These are phyloP conservation scores for Leishmania tarentolae DNA, from an alignment of 208 protist species.

Conservation along the genomic window DNA sequence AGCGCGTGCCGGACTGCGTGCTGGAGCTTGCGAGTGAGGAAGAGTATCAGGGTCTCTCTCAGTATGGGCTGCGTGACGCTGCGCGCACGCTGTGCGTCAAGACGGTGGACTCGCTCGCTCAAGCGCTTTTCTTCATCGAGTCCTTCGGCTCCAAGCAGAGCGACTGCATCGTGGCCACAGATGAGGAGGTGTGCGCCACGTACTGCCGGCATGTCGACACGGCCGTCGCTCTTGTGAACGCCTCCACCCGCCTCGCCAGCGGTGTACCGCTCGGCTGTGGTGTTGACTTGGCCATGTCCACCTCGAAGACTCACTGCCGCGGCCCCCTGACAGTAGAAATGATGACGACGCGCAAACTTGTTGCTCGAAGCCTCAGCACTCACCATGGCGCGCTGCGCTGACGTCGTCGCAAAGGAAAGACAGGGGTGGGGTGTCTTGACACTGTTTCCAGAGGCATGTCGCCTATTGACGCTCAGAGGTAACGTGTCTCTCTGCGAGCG, in stretches of 20 bases:
- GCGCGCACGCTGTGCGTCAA: slow-evolving; percentile 47
- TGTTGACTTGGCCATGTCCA: slow-evolving; percentile 54
- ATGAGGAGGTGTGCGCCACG: slow-evolving; percentile 35
- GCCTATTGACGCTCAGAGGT: not conserved
- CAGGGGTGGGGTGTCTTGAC: not conserved
- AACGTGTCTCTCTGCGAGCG: not conserved
- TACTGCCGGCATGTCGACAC: slow-evolving; percentile 50
- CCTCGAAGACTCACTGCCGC: slow-evolving; percentile 56
- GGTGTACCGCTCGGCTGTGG: slow-evolving; percentile 57
- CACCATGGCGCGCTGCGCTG: slow-evolving; percentile 35
- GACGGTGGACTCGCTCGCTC: slow-evolving; percentile 45
- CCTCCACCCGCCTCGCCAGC: slow-evolving; percentile 57
- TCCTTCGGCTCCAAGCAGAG: slow-evolving; percentile 60
- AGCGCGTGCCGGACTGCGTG: slow-evolving; percentile 41
- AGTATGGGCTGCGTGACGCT: slow-evolving; percentile 37
- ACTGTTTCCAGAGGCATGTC: not conserved
- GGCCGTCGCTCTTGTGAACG: slow-evolving; percentile 57
- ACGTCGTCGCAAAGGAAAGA: not conserved
- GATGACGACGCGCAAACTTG: slow-evolving; percentile 50
- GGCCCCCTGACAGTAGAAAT: slow-evolving; percentile 49
- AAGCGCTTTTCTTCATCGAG: slow-evolving; percentile 61
- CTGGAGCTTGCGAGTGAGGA: slow-evolving; percentile 48
- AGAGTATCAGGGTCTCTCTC: slow-evolving; percentile 49
- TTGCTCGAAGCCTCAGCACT: slow-evolving; percentile 35
- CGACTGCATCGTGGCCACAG: slow-evolving; percentile 57